Conservation (phyloP, 352 stramenopile genomes). For the Plasmopara muralis region DNA sequence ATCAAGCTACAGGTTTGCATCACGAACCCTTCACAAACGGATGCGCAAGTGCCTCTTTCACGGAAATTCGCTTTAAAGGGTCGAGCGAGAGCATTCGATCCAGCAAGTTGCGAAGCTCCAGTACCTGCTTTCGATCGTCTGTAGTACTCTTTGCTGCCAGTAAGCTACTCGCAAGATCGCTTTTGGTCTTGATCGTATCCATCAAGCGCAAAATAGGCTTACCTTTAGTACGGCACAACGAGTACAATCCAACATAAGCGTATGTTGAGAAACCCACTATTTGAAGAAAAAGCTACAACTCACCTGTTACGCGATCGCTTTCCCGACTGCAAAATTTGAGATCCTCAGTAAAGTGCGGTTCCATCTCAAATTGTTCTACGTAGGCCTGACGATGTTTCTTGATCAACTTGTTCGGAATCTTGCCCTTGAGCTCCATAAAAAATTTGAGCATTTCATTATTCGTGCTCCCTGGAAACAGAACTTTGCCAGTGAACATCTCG, state of each 20-base stretch:
- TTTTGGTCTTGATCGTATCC: conserved; percentile 55
- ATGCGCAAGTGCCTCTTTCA: conserved; percentile 71
- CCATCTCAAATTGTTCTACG: conserved; percentile 77
- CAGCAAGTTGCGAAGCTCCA: conserved; percentile 63
- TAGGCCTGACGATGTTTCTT: conserved; percentile 74
- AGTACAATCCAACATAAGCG: not conserved
- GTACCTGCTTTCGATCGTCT: conserved; percentile 58
- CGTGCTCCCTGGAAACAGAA: conserved; percentile 94
- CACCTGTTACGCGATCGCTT: conserved; percentile 73
- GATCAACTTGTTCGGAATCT: conserved; percentile 81
- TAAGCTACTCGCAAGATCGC: conserved; percentile 46
- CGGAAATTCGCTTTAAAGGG: conserved; percentile 66
- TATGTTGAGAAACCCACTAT: not conserved
- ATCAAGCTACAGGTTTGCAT: not conserved
- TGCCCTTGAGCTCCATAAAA: conserved; percentile 95
- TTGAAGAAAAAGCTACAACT: not conserved
- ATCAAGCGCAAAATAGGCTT: conserved; percentile 72
- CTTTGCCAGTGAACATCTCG: conserved; percentile 97
- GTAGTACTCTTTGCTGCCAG: conserved; percentile 54
- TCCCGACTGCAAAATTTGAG: conserved; percentile 82
- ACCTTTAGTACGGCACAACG: conserved; percentile 20
- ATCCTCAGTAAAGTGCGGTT: conserved; percentile 84
- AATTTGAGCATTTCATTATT: conserved; percentile 98
- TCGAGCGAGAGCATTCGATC: conserved; percentile 83
- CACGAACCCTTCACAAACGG: conserved; percentile 56